A percentile compares a stretch with the other conserved stretches of the same genome.
These are phyloP conservation scores for Boletus tylopilopsis DNA, from an alignment of 768 basidiomycete species.

Conservation along the genomic window DNA sequence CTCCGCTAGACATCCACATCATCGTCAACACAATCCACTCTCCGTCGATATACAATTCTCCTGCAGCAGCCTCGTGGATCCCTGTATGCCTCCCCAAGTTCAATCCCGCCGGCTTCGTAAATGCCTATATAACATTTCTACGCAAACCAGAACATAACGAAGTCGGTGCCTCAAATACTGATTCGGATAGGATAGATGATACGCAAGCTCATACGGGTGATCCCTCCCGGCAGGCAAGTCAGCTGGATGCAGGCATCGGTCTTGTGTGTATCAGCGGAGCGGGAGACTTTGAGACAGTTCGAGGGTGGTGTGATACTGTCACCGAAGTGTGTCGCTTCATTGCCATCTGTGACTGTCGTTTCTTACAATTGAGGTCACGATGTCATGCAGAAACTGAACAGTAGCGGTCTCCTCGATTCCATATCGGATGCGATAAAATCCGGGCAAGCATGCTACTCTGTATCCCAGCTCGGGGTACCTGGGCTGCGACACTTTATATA, in stretches of 20 bases:
- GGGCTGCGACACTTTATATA: conserved; percentile 94
- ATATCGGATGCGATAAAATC: conserved; percentile 46
- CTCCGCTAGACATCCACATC: conserved; percentile 71
- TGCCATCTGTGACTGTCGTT: not conserved
- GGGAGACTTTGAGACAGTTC: conserved; percentile 81
- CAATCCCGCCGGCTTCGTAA: conserved; percentile 84
- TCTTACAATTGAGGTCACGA: not conserved
- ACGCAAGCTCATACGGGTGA: conserved; percentile 1
- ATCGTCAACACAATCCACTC: conserved; percentile 87
- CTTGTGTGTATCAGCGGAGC: conserved; percentile 80
- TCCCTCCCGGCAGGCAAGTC: conserved; percentile 15
- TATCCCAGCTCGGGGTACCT: conserved; percentile 78
- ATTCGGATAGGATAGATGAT: not conserved
- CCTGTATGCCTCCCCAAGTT: conserved; percentile 96
- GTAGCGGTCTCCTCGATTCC: conserved; percentile 52
- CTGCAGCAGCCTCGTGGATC: conserved; percentile 85
- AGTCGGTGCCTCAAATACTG: not conserved
- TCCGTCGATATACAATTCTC: conserved; percentile 72
- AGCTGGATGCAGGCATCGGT: conserved; percentile 42
- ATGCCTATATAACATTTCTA: conserved; percentile 81
- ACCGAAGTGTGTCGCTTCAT: conserved; percentile 42
- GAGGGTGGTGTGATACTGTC: conserved; percentile 69
- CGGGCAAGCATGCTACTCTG: conserved; percentile 58
- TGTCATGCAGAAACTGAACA: conserved; percentile 53
- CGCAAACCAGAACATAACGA: conserved; percentile 35